Conservation (phyloP, 2,329 filamentous ascomycete genomes). For the Penicillium glabrum region DNA sequence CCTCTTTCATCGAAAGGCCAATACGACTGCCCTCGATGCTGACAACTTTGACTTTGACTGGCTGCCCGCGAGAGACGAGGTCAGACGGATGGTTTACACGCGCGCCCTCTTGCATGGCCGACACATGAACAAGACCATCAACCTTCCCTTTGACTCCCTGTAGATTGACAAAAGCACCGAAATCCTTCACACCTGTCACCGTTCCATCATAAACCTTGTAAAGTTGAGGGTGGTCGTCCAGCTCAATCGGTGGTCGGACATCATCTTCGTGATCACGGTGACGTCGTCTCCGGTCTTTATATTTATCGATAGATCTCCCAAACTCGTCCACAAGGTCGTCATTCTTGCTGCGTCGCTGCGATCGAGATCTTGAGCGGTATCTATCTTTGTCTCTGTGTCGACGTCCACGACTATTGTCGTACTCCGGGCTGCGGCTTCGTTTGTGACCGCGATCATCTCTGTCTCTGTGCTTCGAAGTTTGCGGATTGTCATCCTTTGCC, state of each 20-base stretch:
- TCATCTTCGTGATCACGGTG: conserved; percentile 53
- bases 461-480: conserved; percentile 34
- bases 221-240: conserved; percentile 78
- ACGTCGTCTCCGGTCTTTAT: conserved; percentile 35
- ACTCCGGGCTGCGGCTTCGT: conserved; percentile 54
- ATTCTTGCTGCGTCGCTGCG: conserved; percentile 40
- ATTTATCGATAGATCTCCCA: conserved; percentile 48
- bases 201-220: conserved; percentile 88
- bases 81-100: conserved; percentile 92
- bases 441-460: conserved; percentile 44
- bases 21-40: conserved; percentile 81
- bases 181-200: conserved; percentile 91
- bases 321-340: conserved; percentile 62
- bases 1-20: conserved; percentile 94
- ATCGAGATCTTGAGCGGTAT: conserved; percentile 54
- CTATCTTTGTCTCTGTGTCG: conserved; percentile 41
- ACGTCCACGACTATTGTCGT: conserved; percentile 50
- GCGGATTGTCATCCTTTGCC: conserved; percentile 42
- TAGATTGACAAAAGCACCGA: conserved; percentile 94
- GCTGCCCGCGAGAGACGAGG: conserved; percentile 74
- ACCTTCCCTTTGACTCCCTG: conserved; percentile 82
- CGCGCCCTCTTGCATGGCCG: conserved; percentile 78
- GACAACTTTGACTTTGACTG: conserved; percentile 88
- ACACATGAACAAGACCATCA: conserved; percentile 91
- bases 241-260: conserved; percentile 67